These are phyloP conservation scores for Globisporangium viniferum DNA, from an alignment of 352 stramenopile species.

Conservation along the genomic window DNA sequence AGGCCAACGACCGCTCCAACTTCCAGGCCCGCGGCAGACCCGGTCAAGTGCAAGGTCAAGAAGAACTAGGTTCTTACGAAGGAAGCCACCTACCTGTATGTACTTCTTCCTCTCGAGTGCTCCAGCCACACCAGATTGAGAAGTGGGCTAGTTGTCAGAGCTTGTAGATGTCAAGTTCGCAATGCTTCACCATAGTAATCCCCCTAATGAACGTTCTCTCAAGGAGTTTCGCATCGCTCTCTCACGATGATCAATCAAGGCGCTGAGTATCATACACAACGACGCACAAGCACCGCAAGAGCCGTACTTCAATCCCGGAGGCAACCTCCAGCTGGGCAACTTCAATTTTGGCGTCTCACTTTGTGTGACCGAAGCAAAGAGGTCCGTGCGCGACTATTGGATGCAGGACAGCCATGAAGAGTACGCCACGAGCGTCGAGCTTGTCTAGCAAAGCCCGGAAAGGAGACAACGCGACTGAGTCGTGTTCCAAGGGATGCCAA, in stretches of 20 bases:
- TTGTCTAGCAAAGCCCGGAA: neutral
- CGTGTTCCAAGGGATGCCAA: neutral
- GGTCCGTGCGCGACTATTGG: neutral
- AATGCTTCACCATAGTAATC: neutral
- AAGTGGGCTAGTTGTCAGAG: neutral
- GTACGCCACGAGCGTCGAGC: neutral
- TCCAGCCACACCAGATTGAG: neutral
- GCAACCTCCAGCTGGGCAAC: too few species aligned
- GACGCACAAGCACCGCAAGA: too few species aligned
- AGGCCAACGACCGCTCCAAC: neutral
- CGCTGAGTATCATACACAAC: too few species aligned
- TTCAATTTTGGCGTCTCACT: too few species aligned
- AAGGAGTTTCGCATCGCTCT: neutral
- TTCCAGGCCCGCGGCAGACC: slow-evolving; percentile 1
- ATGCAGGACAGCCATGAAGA: neutral
- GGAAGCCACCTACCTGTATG: neutral
- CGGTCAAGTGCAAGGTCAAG: slow-evolving; percentile 18
- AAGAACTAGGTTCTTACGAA: neutral
- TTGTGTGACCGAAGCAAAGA: neutral
- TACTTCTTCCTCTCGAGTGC: neutral
- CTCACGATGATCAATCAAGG: neutral
- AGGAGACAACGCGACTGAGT: neutral
- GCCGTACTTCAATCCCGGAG: too few species aligned
- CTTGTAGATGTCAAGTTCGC: neutral
- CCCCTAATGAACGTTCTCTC: neutral